These are phyloP conservation scores for Talaromyces stipitatus DNA, from an alignment of 495 filamentous ascomycete genomes.

Conservation along the genomic window DNA sequence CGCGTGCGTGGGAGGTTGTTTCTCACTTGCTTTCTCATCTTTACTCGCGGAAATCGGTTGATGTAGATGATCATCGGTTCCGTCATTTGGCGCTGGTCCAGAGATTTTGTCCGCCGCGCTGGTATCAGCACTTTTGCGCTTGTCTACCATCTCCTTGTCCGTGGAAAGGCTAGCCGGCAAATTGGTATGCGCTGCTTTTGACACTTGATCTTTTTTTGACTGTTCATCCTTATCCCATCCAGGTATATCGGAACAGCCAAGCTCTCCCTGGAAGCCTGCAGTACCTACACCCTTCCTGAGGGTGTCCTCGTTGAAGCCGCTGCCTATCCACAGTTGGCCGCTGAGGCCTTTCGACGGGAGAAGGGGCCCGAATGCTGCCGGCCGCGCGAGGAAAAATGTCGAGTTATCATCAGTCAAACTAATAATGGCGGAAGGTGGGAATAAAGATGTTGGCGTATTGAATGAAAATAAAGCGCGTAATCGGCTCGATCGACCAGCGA, in stretches of 20 bases:
- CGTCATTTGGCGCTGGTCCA: conserved; percentile 49
- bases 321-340: conserved; percentile 83
- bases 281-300: conserved; percentile 49
- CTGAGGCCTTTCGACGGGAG: conserved; percentile 70
- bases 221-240: conserved; percentile 62
- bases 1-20: conserved; percentile 55
- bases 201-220: conserved; percentile 20
- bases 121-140: conserved; percentile 2
- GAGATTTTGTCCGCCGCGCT: conserved; percentile 11
- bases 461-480: conserved; percentile 55
- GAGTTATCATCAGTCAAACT: conserved; percentile 96
- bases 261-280: conserved; percentile 63
- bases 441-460: conserved; percentile 66
- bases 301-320: conserved; percentile 74
- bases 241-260: conserved; percentile 97
- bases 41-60: conserved; percentile 49
- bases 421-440: conserved; percentile 90
- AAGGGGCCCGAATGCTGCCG: conserved; percentile 84
- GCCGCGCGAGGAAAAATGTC: conserved; percentile 88
- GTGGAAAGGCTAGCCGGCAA: conserved; percentile 12
- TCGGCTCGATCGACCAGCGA: conserved; percentile 32
- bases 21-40: conserved; percentile 33
- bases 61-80: conserved; percentile 88
- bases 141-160: conserved; percentile 16
- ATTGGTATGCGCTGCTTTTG: conserved; percentile 2